Evolutionary conservation across 2,329 filamentous ascomycete genomes (phyloP).

Genomic region (Aureobasidium leucospermi): DNA sequence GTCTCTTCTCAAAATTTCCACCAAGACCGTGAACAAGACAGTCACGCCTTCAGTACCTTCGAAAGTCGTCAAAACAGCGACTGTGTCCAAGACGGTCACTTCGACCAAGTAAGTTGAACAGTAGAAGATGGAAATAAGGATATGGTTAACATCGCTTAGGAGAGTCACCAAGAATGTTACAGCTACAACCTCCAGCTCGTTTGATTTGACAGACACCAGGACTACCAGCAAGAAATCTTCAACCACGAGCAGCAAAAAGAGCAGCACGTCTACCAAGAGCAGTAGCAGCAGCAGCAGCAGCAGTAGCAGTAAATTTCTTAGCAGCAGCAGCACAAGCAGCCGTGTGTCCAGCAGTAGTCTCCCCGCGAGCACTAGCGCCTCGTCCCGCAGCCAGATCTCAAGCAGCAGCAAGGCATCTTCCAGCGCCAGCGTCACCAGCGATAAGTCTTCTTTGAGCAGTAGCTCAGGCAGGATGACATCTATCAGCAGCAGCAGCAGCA

Average conservation of each 20-base stretch:
- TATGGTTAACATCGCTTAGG: not conserved
- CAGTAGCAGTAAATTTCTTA: not conserved
- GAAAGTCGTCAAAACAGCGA: not conserved
- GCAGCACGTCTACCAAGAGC: not conserved
- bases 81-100: not conserved
- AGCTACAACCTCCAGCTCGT: not conserved
- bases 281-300: not conserved
- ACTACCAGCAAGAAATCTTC: not conserved
- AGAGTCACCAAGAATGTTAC: not conserved
- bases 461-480: not conserved
- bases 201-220: not conserved
- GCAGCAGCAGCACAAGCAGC: not conserved
- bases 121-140: not conserved
- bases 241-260: not conserved
- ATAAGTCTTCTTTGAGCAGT: not conserved
- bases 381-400: too few relatives aligned
- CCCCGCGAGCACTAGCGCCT: not conserved
- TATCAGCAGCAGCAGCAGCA: not conserved
- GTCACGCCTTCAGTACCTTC: not conserved
- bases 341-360: not conserved
- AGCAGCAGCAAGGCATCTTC: not conserved
- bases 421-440: not conserved
- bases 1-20: constrained; percentile 1
- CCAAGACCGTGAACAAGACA: constrained; percentile 7
- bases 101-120: not conserved